Base-by-base conservation (phyloP, 2,329 filamentous ascomycete species). In the Aspergillus sp. region DNA sequence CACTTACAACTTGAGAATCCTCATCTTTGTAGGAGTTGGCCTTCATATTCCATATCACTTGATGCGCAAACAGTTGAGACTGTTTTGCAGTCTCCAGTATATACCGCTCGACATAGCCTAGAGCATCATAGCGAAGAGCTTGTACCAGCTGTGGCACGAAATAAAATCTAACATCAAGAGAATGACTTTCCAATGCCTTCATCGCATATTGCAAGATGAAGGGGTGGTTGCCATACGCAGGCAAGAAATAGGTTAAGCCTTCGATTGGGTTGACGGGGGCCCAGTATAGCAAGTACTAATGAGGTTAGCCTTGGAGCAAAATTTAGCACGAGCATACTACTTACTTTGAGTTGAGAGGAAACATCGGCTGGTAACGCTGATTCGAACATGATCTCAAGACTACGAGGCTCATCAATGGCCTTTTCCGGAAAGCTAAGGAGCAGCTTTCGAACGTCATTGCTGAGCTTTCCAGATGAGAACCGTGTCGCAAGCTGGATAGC, bases 11-110 rank as follows among this genome's bases (percentile, higher is more conserved):
- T 67, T 89, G 86, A 14, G 89, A 93, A 65, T 97, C 91, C 68
- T 99, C 93, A 64, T 99, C 96, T 74, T 97, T 99, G 82, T 90
- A 99, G 1, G 93, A 90, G 73, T 99, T 99, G 33, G 95, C 95
- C 74, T 98, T 99, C 89, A 99, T 99, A 73, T 99, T 99, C 95
- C 96, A 99, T 71, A 99, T 99, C 65, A 99, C 98, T 69, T 99
- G 95, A 73, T 99, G 96, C 2, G 96, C 93, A 75, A 99, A 99
- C 8, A 98, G 79, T 74, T 98, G 95, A n/a, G 95, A 98, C 70
- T 96, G 93, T 67, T 96, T 93, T 1, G 93, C 95, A 0, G 96
- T 97, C 77, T 99, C 95, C 15, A 98, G 82, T 55, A 99, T 98
- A 70, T 97, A 99, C 45, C 93, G 86, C 75, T 97, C 92, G 2